Evolutionary conservation across 2,329 filamentous ascomycete species (phyloP), one percentile per base, ranked within the genome.

Genomic region (Cladosporium sp.): DNA sequence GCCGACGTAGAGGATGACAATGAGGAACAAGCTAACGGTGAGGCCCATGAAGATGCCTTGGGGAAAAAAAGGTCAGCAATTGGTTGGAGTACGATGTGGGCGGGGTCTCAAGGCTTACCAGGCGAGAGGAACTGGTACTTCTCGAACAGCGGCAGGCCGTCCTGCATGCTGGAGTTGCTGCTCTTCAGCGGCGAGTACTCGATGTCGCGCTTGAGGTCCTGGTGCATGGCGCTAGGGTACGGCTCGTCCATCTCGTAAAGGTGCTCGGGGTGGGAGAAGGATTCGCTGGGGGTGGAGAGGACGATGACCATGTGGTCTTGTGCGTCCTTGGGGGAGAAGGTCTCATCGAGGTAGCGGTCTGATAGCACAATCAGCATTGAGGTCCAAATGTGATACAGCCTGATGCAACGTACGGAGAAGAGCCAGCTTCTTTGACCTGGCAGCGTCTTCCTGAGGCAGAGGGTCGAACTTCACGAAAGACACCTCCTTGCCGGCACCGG

Each of bases 41-140:
- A 95, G 73, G 28, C 82, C 86, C 86, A 95, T 95, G 71, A 96
- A 97, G 58, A 97, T 82, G 52, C 87, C 91, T 93, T 54, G 2
- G 37, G 32, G 38, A 43, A 3, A 48, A 22, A 14, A 9, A n/a
- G 5, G 40, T 51, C 19, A 52, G 13, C n/a, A 9, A 28, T 22
- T 18, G 33, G 3, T 13, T 41, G 41, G 13, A 28, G 28, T 46
- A 28, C 11, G 19, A 38, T 50, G 34, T n/a, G 18, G 35, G 9
- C 10, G 35, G 32, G 22, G 14, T 32, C 33, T 4, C n/a, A 18
- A 11, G 18, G 74, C 79, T 62, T 73, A 92, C 89, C 89, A 64
- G 90, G 89, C 9, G 86, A 92, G 61, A 98, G 86, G 74, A 91
- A 97, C 68, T 95, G 87, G 70, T 98, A 98, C 70, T 87, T 90